Evolutionary conservation across 75 land plant species (phyloP).

Genomic region (Pinus taeda): DNA sequence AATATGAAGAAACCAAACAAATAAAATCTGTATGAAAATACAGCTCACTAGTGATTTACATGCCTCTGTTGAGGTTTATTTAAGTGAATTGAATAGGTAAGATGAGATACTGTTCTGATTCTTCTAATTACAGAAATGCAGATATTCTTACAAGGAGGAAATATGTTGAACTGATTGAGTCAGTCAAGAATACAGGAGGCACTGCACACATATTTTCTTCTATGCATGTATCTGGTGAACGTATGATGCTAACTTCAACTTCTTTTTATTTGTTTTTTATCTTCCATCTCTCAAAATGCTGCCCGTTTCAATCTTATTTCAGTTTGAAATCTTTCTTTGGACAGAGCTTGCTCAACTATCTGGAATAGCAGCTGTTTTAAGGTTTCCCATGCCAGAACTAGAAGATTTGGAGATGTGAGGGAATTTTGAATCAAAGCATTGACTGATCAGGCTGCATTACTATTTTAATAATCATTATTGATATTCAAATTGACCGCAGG

Average conservation of each 20-base stretch:
- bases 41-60: slow-evolving; percentile 1
- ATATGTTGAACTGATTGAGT: slow-evolving; percentile 81
- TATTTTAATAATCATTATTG: too few relatives aligned
- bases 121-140: slow-evolving; percentile 51
- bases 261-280: neutral
- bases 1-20: neutral
- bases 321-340: neutral
- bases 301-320: neutral
- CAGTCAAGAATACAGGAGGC: slow-evolving; percentile 87
- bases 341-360: slow-evolving; percentile 81
- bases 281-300: neutral
- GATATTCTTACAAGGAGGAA: slow-evolving; percentile 64
- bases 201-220: slow-evolving; percentile 78
- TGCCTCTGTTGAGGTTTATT: neutral
- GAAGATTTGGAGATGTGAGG: slow-evolving; percentile 87
- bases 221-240: slow-evolving; percentile 97
- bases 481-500: too few relatives aligned
- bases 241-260: slow-evolving; percentile 31
- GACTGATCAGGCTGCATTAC: too few relatives aligned
- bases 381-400: slow-evolving; percentile 87
- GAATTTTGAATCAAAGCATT: too few relatives aligned
- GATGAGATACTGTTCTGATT: neutral
- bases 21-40: neutral
- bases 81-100: neutral
- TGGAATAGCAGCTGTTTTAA: slow-evolving; percentile 88